These are phyloP conservation scores for Volvox reticuliferus DNA, from an alignment of 139 green algal genomes.

Conservation along the genomic window DNA sequence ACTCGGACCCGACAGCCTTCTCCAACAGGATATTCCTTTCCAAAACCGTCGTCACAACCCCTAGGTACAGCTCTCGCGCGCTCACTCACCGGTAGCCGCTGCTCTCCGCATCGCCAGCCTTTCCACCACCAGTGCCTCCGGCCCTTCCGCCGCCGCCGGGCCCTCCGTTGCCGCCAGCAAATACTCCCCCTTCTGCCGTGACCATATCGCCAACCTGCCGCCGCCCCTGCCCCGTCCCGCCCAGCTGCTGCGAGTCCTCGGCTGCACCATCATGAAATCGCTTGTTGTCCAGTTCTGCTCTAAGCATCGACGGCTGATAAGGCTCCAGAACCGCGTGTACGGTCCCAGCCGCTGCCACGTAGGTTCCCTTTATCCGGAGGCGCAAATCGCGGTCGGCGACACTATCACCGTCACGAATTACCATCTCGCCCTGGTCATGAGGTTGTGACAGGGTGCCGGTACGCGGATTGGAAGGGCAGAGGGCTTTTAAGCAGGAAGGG, in stretches of 20 bases:
- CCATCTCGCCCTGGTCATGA: conserved; percentile 70
- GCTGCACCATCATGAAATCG: too few relatives aligned
- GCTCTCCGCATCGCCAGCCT: neutral
- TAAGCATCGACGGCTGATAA: neutral
- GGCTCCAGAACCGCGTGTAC: conserved; percentile 66
- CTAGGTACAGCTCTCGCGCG: neutral
- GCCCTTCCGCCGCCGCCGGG: neutral
- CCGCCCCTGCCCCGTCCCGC: too few relatives aligned
- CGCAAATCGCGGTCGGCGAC: conserved; percentile 67
- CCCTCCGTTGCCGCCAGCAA: neutral
- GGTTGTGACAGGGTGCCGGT: neutral
- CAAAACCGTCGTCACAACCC: too few relatives aligned
- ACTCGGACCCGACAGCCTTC: too few relatives aligned
- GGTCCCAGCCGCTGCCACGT: conserved; percentile 52
- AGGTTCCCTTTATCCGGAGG: conserved; percentile 68
- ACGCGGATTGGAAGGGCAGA: too few relatives aligned
- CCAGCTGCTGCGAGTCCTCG: too few relatives aligned
- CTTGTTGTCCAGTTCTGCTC: neutral
- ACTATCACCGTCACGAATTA: conserved; percentile 74
- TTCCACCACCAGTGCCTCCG: neutral
- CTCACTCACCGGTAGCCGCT: neutral
- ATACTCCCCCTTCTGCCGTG: neutral
- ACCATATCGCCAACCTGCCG: too few relatives aligned
- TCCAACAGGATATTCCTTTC: too few relatives aligned
- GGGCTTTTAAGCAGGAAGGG: too few relatives aligned